A percentile compares a stretch with the other conserved stretches of the same genome.
Evolutionary conservation across 371 early-diverging fungal species (phyloP).

Genomic region (Dichotomocladium elegans): DNA sequence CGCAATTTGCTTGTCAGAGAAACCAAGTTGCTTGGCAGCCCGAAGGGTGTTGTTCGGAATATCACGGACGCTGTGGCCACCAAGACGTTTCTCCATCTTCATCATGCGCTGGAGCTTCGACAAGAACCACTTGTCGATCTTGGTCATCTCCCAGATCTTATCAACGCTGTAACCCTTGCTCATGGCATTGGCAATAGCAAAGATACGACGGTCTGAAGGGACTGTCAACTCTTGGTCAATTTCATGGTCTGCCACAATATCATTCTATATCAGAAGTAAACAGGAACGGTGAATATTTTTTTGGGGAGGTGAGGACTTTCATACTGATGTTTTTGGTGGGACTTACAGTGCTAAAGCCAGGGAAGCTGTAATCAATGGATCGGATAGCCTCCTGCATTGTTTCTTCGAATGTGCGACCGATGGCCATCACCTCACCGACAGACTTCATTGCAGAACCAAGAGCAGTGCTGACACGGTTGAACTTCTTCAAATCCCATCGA

Average conservation of each 20-base stretch:
- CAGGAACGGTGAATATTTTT: too few species aligned
- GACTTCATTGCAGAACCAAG: conserved; percentile 90
- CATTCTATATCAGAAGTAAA: conserved; percentile 43
- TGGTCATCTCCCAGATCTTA: conserved; percentile 81
- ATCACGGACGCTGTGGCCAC: conserved; percentile 32
- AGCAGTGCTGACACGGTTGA: conserved; percentile 78
- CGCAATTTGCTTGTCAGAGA: conserved; percentile 87
- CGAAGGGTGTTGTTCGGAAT: conserved; percentile 55
- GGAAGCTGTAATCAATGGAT: conserved; percentile 66
- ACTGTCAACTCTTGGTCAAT: conserved; percentile 71
- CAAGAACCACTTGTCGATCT: conserved; percentile 95
- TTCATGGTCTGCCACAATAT: conserved; percentile 49
- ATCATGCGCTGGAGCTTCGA: conserved; percentile 87
- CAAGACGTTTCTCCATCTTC: conserved; percentile 54
- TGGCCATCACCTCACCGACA: conserved; percentile 97
- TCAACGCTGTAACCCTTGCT: conserved; percentile 79
- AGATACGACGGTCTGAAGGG: conserved; percentile 89
- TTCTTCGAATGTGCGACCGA: conserved; percentile 95
- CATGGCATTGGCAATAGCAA: conserved; percentile 67
- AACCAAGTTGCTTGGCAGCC: conserved; percentile 81
- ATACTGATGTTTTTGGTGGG: too few species aligned
- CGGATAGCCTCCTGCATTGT: conserved; percentile 89
- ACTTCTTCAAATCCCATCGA: conserved; percentile 93
- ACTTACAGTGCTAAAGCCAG: conserved; percentile 48
- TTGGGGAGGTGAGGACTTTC: too few species aligned